Percentiles rank a stretch among this genome's conserved stretches.
phyloP scores from a whole-genome alignment of 1,284 basidiomycete species.

The Uromyces viciae-fabae region DNA sequence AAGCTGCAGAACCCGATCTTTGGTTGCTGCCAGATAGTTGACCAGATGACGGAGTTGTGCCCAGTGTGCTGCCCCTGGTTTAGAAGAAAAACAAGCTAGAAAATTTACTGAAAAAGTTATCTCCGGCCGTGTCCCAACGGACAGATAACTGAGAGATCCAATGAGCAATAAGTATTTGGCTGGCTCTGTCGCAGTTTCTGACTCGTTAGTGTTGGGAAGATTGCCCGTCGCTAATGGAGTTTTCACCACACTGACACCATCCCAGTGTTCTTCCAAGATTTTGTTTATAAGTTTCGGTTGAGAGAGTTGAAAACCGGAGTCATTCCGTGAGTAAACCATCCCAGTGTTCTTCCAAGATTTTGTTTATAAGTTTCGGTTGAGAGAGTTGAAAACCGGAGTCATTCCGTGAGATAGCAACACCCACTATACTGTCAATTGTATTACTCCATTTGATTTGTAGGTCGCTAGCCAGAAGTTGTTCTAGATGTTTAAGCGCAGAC shows the following conservation, averaged over 20 bases:
- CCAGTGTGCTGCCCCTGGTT: background rate
- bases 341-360: no score
- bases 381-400: no score
- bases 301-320: background rate
- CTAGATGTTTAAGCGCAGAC: no score
- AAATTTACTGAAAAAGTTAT: slow-evolving; percentile 1
- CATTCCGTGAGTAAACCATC: no score
- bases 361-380: no score
- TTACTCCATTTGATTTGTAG: no score
- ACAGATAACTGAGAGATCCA: background rate
- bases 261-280: background rate
- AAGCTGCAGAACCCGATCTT: background rate
- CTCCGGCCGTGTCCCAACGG: background rate
- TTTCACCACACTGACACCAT: background rate
- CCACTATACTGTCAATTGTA: no score
- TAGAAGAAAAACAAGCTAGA: background rate
- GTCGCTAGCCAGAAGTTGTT: no score
- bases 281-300: background rate
- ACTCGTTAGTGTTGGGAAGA: background rate
- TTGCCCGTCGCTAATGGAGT: background rate
- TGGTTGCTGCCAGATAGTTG: background rate
- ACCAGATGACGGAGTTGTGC: background rate
- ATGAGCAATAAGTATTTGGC: background rate
- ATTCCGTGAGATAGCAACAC: no score
- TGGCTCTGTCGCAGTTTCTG: background rate